Evolutionary conservation across 75 land plant species (phyloP), one percentile per base, ranked within the genome.

Genomic region (Adiantum capillusveneris): DNA sequence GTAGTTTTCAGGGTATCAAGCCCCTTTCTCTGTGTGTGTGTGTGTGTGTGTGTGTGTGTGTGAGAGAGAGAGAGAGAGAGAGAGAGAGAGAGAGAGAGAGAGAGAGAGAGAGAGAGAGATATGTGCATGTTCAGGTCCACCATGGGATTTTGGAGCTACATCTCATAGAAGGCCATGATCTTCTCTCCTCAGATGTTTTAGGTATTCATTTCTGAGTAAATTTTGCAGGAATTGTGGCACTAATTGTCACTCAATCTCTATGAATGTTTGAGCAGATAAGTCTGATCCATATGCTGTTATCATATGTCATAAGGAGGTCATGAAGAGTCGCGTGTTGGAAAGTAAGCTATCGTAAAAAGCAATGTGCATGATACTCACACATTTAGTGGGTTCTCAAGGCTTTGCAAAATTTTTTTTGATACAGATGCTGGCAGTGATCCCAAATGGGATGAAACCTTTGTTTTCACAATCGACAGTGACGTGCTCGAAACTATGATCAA

Each of bases 381-480:
- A 34, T 34, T 34, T n/a, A n/a, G n/a, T n/a, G n/a, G n/a, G n/a
- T n/a, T n/a, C n/a, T n/a, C n/a, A n/a, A n/a, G n/a, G n/a, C n/a
- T n/a, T n/a, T n/a, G n/a, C n/a, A n/a, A n/a, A n/a, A n/a, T n/a
- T n/a, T n/a, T n/a, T n/a, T n/a, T n/a, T 34, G 37, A 5, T 34
- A 9, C 46, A 67, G 66, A 20, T 9, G 24, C 39, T 25, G 70
- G 70, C 21, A 62, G 43, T 25, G 25, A 60, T 30, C 70, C 70
- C 0, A 49, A 27, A 6, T 67, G 70, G 70, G 62, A 61, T 34
- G 45, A 67, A 68, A 67, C 18, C 34, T 67, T 67, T 37, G 30
- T 25, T 7, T 67, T 67, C 43, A 22, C 22, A 17, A 18, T 49
- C 0, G 68, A 65, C 25, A 65, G 46, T 22, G 66, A 65, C n/a